phyloP scores from a whole-genome alignment of 1,284 basidiomycete genomes.

The Lentinula novae-zelandiae region DNA sequence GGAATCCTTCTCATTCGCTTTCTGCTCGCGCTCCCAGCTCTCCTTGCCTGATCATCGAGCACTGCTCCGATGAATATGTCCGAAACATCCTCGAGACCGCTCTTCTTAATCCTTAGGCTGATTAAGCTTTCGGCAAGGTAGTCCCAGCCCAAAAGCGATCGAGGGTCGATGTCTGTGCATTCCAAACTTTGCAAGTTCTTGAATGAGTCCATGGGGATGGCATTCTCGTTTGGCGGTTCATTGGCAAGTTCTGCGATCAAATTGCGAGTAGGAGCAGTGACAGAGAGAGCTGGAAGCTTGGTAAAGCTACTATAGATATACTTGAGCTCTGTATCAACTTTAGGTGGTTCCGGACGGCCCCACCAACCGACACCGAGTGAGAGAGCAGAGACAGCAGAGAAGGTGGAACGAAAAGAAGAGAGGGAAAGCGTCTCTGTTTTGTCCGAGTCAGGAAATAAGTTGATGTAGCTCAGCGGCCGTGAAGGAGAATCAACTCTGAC shows the following conservation, averaged over 20 bases:
- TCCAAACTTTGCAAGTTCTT: constrained; percentile 77
- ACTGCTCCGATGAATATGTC: constrained; percentile 79
- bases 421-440: constrained; percentile 76
- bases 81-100: constrained; percentile 80
- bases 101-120: constrained; percentile 72
- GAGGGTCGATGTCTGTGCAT: constrained; percentile 79
- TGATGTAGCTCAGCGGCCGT: constrained; percentile 71
- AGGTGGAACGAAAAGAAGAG: constrained; percentile 73
- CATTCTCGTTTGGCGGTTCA: constrained; percentile 72
- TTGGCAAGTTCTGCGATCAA: constrained; percentile 68
- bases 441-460: constrained; percentile 51
- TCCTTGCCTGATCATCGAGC: constrained; percentile 65
- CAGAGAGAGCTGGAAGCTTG: constrained; percentile 76
- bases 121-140: constrained; percentile 66
- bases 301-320: constrained; percentile 87
- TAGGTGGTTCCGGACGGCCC: constrained; percentile 52
- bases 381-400: constrained; percentile 73
- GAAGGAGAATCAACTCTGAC: constrained; percentile 67
- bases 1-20: constrained; percentile 44
- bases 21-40: constrained; percentile 49
- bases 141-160: constrained; percentile 85
- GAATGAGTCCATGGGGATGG: constrained; percentile 80
- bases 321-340: constrained; percentile 71
- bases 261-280: constrained; percentile 57
- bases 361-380: constrained; percentile 74